Evolutionary conservation across 306 rosid species (phyloP), one percentile per base, ranked within the genome.

Genomic region (Notholithocarpus densiflorus): DNA sequence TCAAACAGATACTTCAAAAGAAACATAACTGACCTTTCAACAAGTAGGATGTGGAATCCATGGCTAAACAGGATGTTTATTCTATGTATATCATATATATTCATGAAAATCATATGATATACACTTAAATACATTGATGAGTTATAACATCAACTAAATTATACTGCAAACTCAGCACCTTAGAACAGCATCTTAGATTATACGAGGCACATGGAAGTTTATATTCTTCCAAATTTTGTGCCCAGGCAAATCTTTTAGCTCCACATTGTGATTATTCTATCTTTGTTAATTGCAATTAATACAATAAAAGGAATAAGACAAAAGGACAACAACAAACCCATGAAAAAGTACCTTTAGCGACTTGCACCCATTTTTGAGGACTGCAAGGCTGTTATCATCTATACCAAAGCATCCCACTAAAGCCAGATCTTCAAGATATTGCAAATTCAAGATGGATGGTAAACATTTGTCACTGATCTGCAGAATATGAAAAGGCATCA

Each of bases 351-450:
- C 99, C 99, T 90, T 95, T 52, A 95, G 75, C 26, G 98, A 82
- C 80, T 79, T 90, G 91, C 97, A 91, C 62, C 89, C 92, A 86
- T 82, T 81, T 76, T 88, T 87, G 86, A 91, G 78, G 83, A 76
- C 83, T 6, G 79, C 84, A 56, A 93, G 89, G 86, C 88, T 79
- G 80, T 87, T 89, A 26, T 93, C 96, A 27, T 90, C 94, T 43
- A 95, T 86, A 69, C 96, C 94, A 75, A 81, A 89, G 86, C 99
- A 95, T 75, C 99, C 99, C 88, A 93, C 96, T 10, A 95, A 86
- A 56, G 86, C 85, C 90, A 95, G 88, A 84, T 95, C 96, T 81
- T 95, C 98, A 69, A 95, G 92, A 85, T 87, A 72, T 56, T 87
- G 87, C 84, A 95, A 87, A 78, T 88, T 83, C 79, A 90, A 85